Conservation (phyloP, 1,139 yeast species). For the Zhuliangozyma blackwelliae region DNA sequence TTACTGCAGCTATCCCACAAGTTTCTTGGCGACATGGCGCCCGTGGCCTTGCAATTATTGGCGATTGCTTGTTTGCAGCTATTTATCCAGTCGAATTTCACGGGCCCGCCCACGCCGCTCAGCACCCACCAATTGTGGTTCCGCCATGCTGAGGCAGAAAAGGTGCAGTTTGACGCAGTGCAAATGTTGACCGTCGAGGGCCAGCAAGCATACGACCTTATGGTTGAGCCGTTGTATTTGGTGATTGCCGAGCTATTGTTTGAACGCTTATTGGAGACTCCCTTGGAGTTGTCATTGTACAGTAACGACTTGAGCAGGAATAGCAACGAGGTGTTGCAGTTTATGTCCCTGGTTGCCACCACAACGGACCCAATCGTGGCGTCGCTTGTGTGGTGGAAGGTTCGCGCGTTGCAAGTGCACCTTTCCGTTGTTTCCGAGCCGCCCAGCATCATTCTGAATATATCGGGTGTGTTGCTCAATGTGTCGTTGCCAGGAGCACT, state of each 20-base stretch:
- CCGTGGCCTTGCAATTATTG: conserved; percentile 27
- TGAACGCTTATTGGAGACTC: conserved; percentile 41
- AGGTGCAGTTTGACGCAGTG: conserved; percentile 31
- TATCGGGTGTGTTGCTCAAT: conserved; percentile 37
- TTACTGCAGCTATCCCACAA: conserved; percentile 10
- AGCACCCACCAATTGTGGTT: conserved; percentile 31
- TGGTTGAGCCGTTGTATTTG: conserved; percentile 51
- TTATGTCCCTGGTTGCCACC: conserved; percentile 19
- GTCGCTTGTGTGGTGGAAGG: conserved; percentile 67
- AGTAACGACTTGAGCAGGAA: conserved; percentile 12
- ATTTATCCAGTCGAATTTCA: conserved; percentile 72
- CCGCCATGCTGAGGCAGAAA: conserved; percentile 22
- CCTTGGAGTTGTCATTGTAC: conserved; percentile 24
- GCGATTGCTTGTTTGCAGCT: conserved; percentile 62
- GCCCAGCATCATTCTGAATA: conserved; percentile 40
- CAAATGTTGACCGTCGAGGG: conserved; percentile 52
- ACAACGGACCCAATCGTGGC: conserved; percentile 33
- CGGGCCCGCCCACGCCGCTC: conserved; percentile 68
- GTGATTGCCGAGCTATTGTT: conserved; percentile 46
- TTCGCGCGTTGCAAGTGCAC: conserved; percentile 62
- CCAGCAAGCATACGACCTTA: conserved; percentile 57
- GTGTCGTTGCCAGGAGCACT: conserved; percentile 27
- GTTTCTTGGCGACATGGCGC: conserved; percentile 10
- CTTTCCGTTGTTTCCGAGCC: conserved; percentile 58
- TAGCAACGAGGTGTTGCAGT: conserved; percentile 15